Evolutionary conservation across 2,329 filamentous ascomycete species (phyloP).

Genomic region (Decorospora gaudefroyi): DNA sequence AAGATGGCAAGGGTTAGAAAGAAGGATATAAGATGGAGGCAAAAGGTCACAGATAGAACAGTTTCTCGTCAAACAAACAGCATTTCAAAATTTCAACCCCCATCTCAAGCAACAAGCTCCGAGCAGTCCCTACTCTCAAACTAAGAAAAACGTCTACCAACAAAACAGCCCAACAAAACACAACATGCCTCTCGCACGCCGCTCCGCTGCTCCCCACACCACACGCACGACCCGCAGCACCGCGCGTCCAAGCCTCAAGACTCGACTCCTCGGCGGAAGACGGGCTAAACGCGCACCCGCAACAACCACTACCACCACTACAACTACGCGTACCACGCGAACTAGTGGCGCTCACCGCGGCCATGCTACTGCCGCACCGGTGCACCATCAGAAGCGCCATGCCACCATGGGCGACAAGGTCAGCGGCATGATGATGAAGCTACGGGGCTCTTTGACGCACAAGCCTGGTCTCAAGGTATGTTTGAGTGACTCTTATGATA

Average conservation of each 20-base stretch:
- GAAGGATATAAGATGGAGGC: constrained; percentile 17
- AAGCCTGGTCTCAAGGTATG: constrained; percentile 71
- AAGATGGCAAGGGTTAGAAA: background rate
- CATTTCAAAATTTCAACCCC: no score
- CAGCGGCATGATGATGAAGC: constrained; percentile 72
- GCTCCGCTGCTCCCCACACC: constrained; percentile 29
- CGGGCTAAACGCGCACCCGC: constrained; percentile 40
- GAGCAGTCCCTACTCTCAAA: background rate
- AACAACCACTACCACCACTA: constrained; percentile 45
- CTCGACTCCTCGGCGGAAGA: constrained; percentile 55
- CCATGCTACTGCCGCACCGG: constrained; percentile 25
- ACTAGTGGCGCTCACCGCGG: constrained; percentile 47
- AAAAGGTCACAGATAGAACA: no score
- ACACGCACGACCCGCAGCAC: constrained; percentile 32
- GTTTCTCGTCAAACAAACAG: no score
- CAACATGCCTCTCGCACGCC: constrained; percentile 40
- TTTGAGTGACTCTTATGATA: background rate
- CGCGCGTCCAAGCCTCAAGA: constrained; percentile 58
- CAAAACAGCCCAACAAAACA: constrained; percentile 6
- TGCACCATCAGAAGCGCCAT: constrained; percentile 68
- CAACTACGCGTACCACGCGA: constrained; percentile 51
- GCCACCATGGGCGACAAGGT: constrained; percentile 76
- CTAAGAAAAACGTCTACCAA: background rate
- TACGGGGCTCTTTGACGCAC: constrained; percentile 70
- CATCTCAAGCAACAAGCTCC: background rate